These are phyloP conservation scores for Trichophyton mentagrophytes DNA, from an alignment of 2,329 filamentous ascomycete genomes.

Conservation along the genomic window DNA sequence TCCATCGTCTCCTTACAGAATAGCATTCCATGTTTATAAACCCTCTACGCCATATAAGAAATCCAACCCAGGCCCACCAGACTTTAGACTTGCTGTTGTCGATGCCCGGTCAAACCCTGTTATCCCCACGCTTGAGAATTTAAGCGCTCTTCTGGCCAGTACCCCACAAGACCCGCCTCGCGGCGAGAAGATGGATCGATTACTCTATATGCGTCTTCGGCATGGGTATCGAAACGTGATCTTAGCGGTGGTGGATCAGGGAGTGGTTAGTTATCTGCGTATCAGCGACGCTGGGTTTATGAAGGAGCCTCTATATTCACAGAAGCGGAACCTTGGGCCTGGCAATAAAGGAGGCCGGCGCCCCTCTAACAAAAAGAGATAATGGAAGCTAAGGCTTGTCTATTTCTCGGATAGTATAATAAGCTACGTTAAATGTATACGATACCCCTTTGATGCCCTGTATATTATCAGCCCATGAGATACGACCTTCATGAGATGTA, in stretches of 20 bases:
- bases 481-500: neutral
- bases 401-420: neutral
- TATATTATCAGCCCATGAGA: neutral
- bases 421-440: neutral
- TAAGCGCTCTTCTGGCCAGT: conserved; percentile 58
- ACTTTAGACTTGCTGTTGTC: conserved; percentile 74
- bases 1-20: conserved; percentile 44
- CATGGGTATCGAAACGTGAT: conserved; percentile 75
- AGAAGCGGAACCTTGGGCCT: conserved; percentile 18
- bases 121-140: conserved; percentile 60
- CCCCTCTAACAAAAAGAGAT: neutral
- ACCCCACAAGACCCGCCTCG: conserved; percentile 55
- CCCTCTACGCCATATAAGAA: conserved; percentile 60
- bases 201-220: conserved; percentile 65
- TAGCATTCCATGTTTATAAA: conserved; percentile 77
- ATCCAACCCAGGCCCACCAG: conserved; percentile 60
- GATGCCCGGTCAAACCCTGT: conserved; percentile 55
- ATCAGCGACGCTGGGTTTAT: conserved; percentile 70
- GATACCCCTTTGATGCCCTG: neutral
- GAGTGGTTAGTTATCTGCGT: conserved; percentile 75
- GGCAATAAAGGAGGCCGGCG: conserved; percentile 19
- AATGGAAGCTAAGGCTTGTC: neutral
- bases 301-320: conserved; percentile 57
- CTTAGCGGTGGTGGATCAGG: conserved; percentile 78
- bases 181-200: conserved; percentile 35